These are phyloP conservation scores for Trichopus zeylanicus DNA, from an alignment of 116 monocot genomes.

Conservation along the genomic window DNA sequence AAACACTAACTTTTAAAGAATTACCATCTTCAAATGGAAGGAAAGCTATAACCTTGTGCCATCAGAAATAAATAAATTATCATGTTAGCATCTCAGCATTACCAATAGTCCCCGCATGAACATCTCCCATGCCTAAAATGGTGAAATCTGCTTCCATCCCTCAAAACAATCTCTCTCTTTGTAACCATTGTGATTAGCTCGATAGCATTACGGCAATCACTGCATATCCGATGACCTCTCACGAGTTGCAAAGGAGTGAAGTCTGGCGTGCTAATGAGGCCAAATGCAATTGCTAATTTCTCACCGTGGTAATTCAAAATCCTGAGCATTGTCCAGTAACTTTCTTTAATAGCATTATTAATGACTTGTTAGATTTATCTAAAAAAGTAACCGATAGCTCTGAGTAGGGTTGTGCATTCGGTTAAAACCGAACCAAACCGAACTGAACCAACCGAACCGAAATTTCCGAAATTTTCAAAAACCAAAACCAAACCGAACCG, in stretches of 20 bases:
- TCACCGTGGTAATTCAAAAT: conserved; percentile 54
- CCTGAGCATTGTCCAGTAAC: conserved; percentile 47
- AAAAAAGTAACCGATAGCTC: no score
- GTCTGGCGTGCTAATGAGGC: conserved; percentile 57
- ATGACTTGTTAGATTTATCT: no score
- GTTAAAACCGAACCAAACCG: no score
- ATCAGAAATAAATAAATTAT: neutral
- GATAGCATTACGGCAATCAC: conserved; percentile 60
- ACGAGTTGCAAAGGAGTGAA: conserved; percentile 50
- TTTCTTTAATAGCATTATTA: no score
- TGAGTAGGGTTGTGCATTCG: no score
- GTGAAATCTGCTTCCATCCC: conserved; percentile 87
- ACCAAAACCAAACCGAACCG: no score
- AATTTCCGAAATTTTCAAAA: no score
- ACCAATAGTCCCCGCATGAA: conserved; percentile 93
- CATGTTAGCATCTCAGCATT: conserved; percentile 8
- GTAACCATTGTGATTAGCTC: conserved; percentile 50
- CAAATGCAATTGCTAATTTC: conserved; percentile 74
- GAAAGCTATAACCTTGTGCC: no score
- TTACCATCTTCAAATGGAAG: no score
- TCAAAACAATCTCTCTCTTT: conserved; percentile 60
- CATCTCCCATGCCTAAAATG: conserved; percentile 76
- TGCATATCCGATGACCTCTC: conserved; percentile 67
- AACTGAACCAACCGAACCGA: no score
- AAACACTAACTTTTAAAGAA: no score